phyloP scores from a whole-genome alignment of 1,284 basidiomycete species.

The Paramarasmius palmivorus region DNA sequence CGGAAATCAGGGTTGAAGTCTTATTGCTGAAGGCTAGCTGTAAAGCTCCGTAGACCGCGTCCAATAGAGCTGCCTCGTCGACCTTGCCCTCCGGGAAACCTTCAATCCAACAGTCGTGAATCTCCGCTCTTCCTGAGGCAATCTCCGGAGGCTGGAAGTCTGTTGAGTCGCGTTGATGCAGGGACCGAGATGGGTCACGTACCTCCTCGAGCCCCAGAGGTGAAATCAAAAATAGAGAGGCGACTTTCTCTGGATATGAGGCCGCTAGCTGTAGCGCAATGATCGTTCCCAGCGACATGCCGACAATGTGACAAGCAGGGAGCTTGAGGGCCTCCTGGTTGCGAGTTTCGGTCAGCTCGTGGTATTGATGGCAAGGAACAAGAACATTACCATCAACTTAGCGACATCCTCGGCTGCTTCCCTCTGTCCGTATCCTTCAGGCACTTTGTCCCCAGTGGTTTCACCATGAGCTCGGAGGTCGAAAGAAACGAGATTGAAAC shows the following conservation, averaged over 20 bases:
- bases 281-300: conserved; percentile 35
- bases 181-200: conserved; percentile 8
- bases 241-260: conserved; percentile 30
- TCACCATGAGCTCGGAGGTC: conserved; percentile 15
- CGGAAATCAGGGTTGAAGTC: conserved; percentile 25
- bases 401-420: conserved; percentile 15
- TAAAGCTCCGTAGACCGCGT: conserved; percentile 31
- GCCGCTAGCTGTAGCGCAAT: conserved; percentile 36
- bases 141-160: conserved; percentile 33
- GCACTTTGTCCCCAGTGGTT: conserved; percentile 13
- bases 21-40: conserved; percentile 37
- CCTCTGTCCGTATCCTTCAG: conserved; percentile 9
- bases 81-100: conserved; percentile 19
- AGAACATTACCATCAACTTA: conserved; percentile 12
- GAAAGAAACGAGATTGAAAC: conserved; percentile 17
- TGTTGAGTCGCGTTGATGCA: not conserved
- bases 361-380: not conserved
- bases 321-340: conserved; percentile 15
- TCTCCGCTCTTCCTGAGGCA: conserved; percentile 32
- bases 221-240: conserved; percentile 38
- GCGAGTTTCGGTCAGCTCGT: not conserved
- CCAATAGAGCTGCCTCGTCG: conserved; percentile 26
- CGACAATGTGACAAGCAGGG: conserved; percentile 28
- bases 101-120: conserved; percentile 34
- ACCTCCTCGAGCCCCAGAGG: conserved; percentile 37